Conservation (phyloP, 2,329 filamentous ascomycete genomes). For the Zymoseptoria tritici region DNA sequence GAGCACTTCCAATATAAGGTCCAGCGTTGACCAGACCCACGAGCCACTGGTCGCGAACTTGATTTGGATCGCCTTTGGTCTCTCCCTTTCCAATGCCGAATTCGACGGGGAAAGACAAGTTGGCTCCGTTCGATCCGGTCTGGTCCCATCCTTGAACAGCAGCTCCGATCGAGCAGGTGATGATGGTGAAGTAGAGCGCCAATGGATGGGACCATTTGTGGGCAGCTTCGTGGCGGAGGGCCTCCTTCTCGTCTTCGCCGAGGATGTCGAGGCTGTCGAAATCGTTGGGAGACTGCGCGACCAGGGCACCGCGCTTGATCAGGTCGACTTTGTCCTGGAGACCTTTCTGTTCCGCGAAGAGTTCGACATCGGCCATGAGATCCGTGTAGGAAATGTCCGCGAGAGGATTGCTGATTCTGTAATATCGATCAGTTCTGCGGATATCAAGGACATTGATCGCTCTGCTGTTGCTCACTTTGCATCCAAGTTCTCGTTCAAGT, state of each 20-base stretch:
- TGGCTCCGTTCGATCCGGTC: slow-evolving; percentile 48
- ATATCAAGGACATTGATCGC: background rate
- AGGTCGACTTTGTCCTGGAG: slow-evolving; percentile 36
- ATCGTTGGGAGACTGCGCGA: slow-evolving; percentile 42
- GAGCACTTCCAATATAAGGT: slow-evolving; percentile 42
- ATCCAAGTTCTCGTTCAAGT: slow-evolving; percentile 21
- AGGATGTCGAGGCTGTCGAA: slow-evolving; percentile 40
- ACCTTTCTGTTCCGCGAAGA: slow-evolving; percentile 44
- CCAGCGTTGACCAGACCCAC: slow-evolving; percentile 61
- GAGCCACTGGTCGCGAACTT: slow-evolving; percentile 47
- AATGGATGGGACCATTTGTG: slow-evolving; percentile 46
- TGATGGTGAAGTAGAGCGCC: slow-evolving; percentile 44
- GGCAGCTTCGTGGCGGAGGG: slow-evolving; percentile 39
- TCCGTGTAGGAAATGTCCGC: slow-evolving; percentile 45
- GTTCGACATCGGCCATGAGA: slow-evolving; percentile 48
- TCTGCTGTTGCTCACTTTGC: slow-evolving; percentile 13
- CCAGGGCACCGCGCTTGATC: slow-evolving; percentile 42
- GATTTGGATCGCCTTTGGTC: slow-evolving; percentile 23
- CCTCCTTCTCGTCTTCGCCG: slow-evolving; percentile 35
- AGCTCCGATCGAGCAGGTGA: slow-evolving; percentile 46
- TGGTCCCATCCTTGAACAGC: slow-evolving; percentile 49
- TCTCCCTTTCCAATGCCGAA: slow-evolving; percentile 26
- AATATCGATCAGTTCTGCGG: background rate
- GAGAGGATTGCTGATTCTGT: slow-evolving; percentile 46
- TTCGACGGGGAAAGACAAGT: slow-evolving; percentile 41